A percentile compares a stretch with the other conserved stretches of the same genome.
These are phyloP conservation scores for Suillus occidentalis DNA, from an alignment of 768 basidiomycete genomes.

Conservation along the genomic window DNA sequence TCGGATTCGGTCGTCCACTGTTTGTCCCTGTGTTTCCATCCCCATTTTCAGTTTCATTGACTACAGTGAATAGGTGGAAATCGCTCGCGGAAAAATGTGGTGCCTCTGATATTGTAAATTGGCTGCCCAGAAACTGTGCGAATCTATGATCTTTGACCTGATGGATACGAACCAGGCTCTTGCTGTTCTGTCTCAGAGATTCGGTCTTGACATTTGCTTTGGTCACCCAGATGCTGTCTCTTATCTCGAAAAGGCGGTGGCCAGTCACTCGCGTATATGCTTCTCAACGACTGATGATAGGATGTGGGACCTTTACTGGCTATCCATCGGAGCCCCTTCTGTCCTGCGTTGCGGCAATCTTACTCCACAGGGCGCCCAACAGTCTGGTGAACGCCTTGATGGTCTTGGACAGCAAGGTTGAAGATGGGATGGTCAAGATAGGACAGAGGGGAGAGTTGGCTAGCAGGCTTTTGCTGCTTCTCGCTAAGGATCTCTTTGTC, in stretches of 20 bases:
- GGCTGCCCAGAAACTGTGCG: too few species aligned
- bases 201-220: slow-evolving; percentile 6
- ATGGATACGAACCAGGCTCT: too few species aligned
- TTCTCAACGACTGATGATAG: slow-evolving; percentile 10
- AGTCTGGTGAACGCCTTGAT: background rate
- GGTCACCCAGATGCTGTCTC: background rate
- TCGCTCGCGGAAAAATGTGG: too few species aligned
- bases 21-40: too few species aligned
- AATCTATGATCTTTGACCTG: too few species aligned
- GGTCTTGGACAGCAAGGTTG: background rate
- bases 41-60: too few species aligned
- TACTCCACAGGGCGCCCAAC: background rate
- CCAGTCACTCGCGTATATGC: slow-evolving; percentile 16
- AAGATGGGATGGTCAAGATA: slow-evolving; percentile 9
- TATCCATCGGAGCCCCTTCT: slow-evolving; percentile 21
- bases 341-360: slow-evolving; percentile 9
- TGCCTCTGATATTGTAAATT: too few species aligned
- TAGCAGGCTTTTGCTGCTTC: slow-evolving; percentile 11
- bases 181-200: too few species aligned
- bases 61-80: too few species aligned
- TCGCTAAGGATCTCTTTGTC: slow-evolving; percentile 12
- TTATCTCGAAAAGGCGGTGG: slow-evolving; percentile 9
- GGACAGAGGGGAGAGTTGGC: slow-evolving; percentile 15
- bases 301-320: slow-evolving; percentile 12
- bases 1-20: too few species aligned